Conservation (phyloP, 495 filamentous ascomycete species). For the Aspergillus cavernicola region DNA sequence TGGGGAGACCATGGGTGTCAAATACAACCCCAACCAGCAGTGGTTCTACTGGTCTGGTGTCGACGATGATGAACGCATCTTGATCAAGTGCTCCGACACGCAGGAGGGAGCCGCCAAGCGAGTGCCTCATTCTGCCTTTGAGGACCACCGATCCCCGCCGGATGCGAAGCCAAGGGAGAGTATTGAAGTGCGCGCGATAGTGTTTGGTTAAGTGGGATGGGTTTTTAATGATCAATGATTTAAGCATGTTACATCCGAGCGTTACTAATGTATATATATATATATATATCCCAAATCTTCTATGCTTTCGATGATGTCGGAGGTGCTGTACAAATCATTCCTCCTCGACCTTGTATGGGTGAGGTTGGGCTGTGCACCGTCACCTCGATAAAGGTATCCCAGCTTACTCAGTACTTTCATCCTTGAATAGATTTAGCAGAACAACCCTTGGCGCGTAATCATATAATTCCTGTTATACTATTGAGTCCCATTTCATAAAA, state of each 20-base stretch:
- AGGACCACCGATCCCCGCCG: constrained; percentile 61
- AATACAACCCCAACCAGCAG: constrained; percentile 52
- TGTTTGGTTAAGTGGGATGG: constrained; percentile 52
- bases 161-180: constrained; percentile 65
- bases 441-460: too few relatives aligned
- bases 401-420: too few relatives aligned
- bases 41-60: constrained; percentile 79
- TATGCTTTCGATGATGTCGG: too few relatives aligned
- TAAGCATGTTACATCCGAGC: background rate
- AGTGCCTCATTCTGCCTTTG: constrained; percentile 78
- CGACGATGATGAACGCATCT: constrained; percentile 65
- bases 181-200: constrained; percentile 80
- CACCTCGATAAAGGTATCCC: too few relatives aligned
- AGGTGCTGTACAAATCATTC: too few relatives aligned
- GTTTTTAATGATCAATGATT: background rate
- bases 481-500: too few relatives aligned
- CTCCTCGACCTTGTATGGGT: too few relatives aligned
- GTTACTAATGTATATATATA: too few relatives aligned
- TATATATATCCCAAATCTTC: too few relatives aligned
- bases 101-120: constrained; percentile 49
- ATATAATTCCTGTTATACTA: too few relatives aligned
- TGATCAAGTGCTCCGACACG: constrained; percentile 81
- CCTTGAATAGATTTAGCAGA: too few relatives aligned
- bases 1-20: constrained; percentile 70
- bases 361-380: too few relatives aligned